Evolutionary conservation across 2,329 filamentous ascomycete genomes (phyloP), one percentile per base, ranked within the genome.

Genomic region (Cladosporium halotolerans): DNA sequence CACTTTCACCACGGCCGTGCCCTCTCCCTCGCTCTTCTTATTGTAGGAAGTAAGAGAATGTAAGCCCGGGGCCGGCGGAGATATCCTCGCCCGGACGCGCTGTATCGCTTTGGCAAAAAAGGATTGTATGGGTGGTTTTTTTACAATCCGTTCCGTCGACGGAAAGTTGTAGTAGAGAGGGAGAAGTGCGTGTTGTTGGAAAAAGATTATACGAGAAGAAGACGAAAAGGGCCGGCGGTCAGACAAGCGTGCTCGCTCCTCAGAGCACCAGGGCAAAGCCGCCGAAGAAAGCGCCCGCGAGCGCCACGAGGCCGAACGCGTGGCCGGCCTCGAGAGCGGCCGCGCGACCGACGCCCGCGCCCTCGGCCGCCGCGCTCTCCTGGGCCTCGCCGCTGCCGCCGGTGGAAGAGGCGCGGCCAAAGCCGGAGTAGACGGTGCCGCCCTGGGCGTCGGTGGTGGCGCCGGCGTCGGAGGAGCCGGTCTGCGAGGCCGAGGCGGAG

Each of bases 281-380:
- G 40, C 77, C 76, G 57, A 83, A 75, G 52, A 84, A 70, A 32
- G 76, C 76, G 48, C 75, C 75, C 40, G 79, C 70, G 6, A 85
- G 66, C 10, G 79, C 68, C 45, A 76, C 73, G 13, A 82, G 66
- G 34, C 81, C 79, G 62, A 82, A 83, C 28, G 77, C 73, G 53
- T 77, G 75, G 14, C 79, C 78, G 23, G 81, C 68, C 53, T 80
- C 34, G 63, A 82, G 60, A 55, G 77, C 70, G 53, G 73, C 60
- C 19, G 70, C 63, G 9, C 67, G 65, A 31, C 65, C 66, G 18
- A 49, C 57, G 14, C 58, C 47, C 28, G 54, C 55, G 42, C 52
- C 58, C 2, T 57, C 31, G 55, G 55, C 56, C 48, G 38, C 39
- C 40, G 40, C 34, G 40, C 40, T 51, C 40, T 51, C 48, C 2